phyloP scores from a whole-genome alignment of 805 yeast genomes.

The Kodamaea hsintzibuensis region DNA sequence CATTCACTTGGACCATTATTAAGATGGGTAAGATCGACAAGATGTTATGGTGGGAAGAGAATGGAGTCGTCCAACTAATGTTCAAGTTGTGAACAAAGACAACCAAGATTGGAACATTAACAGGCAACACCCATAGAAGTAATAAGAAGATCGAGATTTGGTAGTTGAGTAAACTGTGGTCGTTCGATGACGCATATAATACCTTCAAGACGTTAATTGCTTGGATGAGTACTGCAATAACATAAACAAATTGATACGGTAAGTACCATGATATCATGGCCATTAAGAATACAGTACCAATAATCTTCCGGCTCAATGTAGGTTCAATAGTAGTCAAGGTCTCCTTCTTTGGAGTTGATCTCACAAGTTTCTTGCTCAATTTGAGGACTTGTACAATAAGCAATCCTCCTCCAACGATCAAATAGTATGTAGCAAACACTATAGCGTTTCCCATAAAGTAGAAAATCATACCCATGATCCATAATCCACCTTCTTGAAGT shows the following conservation, averaged over 20 bases:
- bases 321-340: not conserved
- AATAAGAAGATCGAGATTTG: constrained; percentile 62
- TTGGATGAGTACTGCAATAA: constrained; percentile 62
- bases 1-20: constrained; percentile 51
- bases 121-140: constrained; percentile 77
- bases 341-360: not conserved
- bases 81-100: constrained; percentile 82
- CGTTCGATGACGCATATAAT: constrained; percentile 3
- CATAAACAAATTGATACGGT: constrained; percentile 81
- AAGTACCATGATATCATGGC: constrained; percentile 57
- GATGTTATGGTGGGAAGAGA: constrained; percentile 82
- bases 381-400: not conserved
- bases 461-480: constrained; percentile 62
- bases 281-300: constrained; percentile 38
- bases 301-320: constrained; percentile 16
- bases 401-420: constrained; percentile 9
- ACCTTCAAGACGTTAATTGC: constrained; percentile 47
- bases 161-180: constrained; percentile 50
- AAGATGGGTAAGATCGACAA: constrained; percentile 76
- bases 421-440: constrained; percentile 38
- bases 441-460: constrained; percentile 45
- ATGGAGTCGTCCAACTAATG: constrained; percentile 79
- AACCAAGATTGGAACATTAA: constrained; percentile 72
- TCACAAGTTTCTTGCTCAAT: not conserved
- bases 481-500: constrained; percentile 53